Conservation (phyloP, 2,329 filamentous ascomycete genomes). For the Talaromyces sp. region DNA sequence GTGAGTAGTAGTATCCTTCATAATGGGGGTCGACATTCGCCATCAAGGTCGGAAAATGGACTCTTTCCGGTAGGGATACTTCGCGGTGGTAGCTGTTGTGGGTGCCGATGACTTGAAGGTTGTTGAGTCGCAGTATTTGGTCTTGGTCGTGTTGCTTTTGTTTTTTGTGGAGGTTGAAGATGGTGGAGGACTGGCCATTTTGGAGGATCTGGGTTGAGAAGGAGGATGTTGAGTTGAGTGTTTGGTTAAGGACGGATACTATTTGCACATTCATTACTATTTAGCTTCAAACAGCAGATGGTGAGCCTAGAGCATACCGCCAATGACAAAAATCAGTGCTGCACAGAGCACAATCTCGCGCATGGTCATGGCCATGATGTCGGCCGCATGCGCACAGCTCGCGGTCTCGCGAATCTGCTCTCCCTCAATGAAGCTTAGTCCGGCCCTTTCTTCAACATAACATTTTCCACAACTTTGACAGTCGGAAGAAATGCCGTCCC, state of each 20-base stretch:
- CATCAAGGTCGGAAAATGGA: constrained; percentile 12
- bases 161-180: neutral
- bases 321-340: constrained; percentile 17
- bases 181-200: neutral
- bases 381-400: neutral
- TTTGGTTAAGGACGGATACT: constrained; percentile 18
- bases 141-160: constrained; percentile 10
- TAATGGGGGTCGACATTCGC: constrained; percentile 10
- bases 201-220: constrained; percentile 2
- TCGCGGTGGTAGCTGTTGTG: constrained; percentile 19
- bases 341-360: constrained; percentile 18
- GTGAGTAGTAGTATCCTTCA: constrained; percentile 17
- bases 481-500: neutral
- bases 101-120: constrained; percentile 16
- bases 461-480: too few species aligned
- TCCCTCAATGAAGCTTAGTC: neutral
- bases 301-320: neutral
- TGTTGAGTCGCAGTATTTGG: constrained; percentile 12
- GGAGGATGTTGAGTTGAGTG: constrained; percentile 6
- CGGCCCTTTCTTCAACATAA: too few species aligned
- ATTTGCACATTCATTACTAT: neutral
- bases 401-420: neutral
- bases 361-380: constrained; percentile 16
- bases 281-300: too few species aligned
- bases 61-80: constrained; percentile 14